phyloP scores from a whole-genome alignment of 305 asterid genomes.

The Caryopteris hybrid region DNA sequence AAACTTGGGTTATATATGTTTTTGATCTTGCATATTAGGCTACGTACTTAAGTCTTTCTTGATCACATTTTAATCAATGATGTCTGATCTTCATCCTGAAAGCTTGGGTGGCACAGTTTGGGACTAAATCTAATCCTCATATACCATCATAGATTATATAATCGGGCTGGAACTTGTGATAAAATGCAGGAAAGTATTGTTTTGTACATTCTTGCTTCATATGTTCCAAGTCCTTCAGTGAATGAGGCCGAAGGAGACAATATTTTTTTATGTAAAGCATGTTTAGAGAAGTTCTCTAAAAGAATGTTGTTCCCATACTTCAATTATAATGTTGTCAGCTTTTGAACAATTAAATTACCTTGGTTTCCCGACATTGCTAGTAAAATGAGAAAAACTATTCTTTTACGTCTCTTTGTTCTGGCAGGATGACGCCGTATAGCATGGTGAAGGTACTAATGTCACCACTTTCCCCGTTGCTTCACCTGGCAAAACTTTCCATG shows the following conservation, averaged over 20 bases:
- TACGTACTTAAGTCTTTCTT: neutral
- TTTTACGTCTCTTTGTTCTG: neutral
- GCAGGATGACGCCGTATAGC: constrained; percentile 24
- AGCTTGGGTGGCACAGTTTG: neutral
- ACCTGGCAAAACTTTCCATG: neutral
- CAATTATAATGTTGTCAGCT: neutral
- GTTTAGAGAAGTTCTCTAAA: neutral
- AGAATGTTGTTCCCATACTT: neutral
- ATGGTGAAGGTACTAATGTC: neutral
- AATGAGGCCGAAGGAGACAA: no score
- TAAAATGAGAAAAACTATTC: neutral
- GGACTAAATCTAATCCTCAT: neutral
- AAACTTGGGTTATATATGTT: neutral
- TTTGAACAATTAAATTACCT: neutral
- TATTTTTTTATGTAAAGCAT: neutral
- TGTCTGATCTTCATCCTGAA: neutral
- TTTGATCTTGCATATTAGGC: neutral
- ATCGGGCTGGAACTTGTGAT: neutral
- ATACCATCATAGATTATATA: neutral
- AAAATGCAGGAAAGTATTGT: neutral
- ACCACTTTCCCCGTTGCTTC: constrained; percentile 13
- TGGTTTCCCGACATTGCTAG: neutral
- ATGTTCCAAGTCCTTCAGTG: no score
- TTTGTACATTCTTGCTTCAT: no score
- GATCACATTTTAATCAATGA: neutral